phyloP scores from a whole-genome alignment of 352 stramenopile species.

The Phytophthora europaea region DNA sequence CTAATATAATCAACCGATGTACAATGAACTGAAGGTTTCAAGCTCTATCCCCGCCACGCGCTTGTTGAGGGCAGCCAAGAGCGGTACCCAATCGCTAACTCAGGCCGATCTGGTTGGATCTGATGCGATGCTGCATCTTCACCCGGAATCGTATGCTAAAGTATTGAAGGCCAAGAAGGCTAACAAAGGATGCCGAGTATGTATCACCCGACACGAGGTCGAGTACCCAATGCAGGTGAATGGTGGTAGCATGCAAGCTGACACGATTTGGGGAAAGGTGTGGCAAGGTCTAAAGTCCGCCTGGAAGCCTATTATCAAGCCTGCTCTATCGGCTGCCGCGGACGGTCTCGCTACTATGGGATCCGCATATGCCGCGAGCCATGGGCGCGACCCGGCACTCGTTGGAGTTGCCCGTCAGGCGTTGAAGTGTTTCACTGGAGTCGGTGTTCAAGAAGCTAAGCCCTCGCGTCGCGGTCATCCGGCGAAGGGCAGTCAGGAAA shows the following conservation, averaged over 20 bases:
- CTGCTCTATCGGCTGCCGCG: slow-evolving; percentile 1
- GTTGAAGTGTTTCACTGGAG: not conserved
- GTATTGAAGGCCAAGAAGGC: slow-evolving; percentile 4
- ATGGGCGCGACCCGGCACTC: not conserved
- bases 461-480: not conserved
- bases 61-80: slow-evolving; percentile 1
- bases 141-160: slow-evolving; percentile 17
- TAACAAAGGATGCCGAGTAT: not conserved
- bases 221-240: not conserved
- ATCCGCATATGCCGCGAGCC: not conserved
- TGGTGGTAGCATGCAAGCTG: not conserved
- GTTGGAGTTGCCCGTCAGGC: not conserved
- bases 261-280: slow-evolving; percentile 5
- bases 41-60: not conserved
- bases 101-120: slow-evolving; percentile 1
- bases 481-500: not conserved
- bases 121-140: slow-evolving; percentile 7
- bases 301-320: not conserved
- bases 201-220: not conserved
- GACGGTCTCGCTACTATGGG: slow-evolving; percentile 6
- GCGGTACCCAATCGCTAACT: slow-evolving; percentile 5
- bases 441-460: not conserved
- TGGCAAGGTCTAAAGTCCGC: slow-evolving; percentile 6
- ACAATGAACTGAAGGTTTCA: slow-evolving; percentile 15
- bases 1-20: slow-evolving; percentile 17